Percentiles rank a stretch among this genome's conserved stretches.
These are phyloP conservation scores for Paramecium pentaurelia DNA, from an alignment of 73 alveolate genomes.

Conservation along the genomic window DNA sequence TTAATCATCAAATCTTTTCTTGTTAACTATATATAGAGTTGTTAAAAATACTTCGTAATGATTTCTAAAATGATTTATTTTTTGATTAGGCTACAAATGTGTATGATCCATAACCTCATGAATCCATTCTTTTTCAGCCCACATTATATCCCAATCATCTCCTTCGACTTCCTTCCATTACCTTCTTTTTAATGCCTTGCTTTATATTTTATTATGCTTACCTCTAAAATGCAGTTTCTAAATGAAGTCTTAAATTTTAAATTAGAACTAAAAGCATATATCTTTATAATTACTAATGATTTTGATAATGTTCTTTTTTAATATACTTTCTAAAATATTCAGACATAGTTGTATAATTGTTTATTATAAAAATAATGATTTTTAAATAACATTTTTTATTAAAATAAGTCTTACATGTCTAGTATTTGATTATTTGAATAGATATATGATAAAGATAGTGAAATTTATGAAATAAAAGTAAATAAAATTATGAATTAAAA, in stretches of 20 bases:
- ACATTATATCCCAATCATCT: conserved; percentile 97
- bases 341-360: conserved; percentile 61
- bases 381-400: not conserved
- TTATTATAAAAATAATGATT: not conserved
- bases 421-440: too few species aligned
- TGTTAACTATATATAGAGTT: conserved; percentile 60
- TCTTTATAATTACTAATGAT: conserved; percentile 63
- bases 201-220: not conserved
- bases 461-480: not conserved
- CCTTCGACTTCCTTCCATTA: conserved; percentile 94
- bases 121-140: conserved; percentile 98
- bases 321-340: conserved; percentile 91
- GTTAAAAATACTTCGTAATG: conserved; percentile 79
- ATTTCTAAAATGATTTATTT: conserved; percentile 96
- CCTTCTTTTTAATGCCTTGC: conserved; percentile 81
- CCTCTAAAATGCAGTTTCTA: conserved; percentile 93
- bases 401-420: not conserved
- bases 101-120: conserved; percentile 94
- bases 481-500: not conserved
- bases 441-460: not conserved
- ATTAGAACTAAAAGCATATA: conserved; percentile 65
- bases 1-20: conserved; percentile 98
- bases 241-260: conserved; percentile 94
- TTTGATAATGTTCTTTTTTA: conserved; percentile 92
- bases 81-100: conserved; percentile 90